phyloP scores from a whole-genome alignment of 768 basidiomycete species.

The Mycena haematopus region DNA sequence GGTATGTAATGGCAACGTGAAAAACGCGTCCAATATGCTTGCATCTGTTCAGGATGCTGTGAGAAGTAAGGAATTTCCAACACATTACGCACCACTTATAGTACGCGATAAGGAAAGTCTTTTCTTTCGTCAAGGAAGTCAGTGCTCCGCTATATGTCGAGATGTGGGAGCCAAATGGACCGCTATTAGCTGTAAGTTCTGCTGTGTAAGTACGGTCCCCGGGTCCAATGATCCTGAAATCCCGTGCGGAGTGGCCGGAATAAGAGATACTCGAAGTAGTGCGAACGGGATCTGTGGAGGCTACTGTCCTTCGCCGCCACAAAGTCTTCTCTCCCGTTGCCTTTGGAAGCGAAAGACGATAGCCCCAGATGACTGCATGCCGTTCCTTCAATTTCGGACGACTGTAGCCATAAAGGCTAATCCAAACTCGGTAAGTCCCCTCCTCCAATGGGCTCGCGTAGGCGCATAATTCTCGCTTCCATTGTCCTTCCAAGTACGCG shows the following conservation, averaged over 20 bases:
- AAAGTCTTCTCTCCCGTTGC: neutral
- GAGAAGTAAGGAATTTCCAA: no score
- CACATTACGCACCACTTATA: neutral
- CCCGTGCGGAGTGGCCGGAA: conserved; percentile 2
- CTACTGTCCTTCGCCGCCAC: neutral
- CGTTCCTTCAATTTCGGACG: no score
- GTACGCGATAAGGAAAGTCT: neutral
- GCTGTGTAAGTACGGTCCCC: neutral
- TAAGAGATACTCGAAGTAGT: neutral
- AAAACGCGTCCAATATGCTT: no score
- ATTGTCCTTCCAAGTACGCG: neutral
- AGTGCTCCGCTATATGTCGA: conserved; percentile 22
- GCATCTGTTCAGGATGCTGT: no score
- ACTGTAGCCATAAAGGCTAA: neutral
- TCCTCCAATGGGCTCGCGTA: conserved; percentile 16
- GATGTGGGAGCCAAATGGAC: neutral
- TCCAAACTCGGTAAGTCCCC: conserved; percentile 10
- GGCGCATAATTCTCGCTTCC: conserved; percentile 1
- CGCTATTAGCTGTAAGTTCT: neutral
- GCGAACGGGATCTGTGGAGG: neutral
- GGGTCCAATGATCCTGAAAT: neutral
- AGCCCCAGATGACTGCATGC: conserved; percentile 2
- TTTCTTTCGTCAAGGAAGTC: neutral
- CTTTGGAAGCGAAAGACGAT: conserved; percentile 2
- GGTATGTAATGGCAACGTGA: no score